phyloP scores from a whole-genome alignment of 371 early-diverging fungal species.

The Mucor plumbeus region DNA sequence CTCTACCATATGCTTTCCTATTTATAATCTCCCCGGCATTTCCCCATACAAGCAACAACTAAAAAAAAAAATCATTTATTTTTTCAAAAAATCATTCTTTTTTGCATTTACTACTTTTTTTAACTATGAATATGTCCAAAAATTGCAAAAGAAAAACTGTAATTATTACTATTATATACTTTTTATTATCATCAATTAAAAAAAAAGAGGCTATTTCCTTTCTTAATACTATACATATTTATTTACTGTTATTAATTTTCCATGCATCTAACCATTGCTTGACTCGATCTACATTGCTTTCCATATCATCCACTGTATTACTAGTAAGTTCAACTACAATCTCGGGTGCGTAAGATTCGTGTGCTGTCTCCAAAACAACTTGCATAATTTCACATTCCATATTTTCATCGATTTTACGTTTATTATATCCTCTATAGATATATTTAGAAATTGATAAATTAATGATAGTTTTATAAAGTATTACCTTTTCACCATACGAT shows the following conservation, averaged over 20 bases:
- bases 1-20: background rate
- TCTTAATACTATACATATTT: conserved; percentile 9
- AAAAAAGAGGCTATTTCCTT: background rate
- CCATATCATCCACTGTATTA: conserved; percentile 88
- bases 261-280: conserved; percentile 71
- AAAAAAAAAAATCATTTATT: background rate
- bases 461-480: too few relatives aligned
- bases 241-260: conserved; percentile 43
- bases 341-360: conserved; percentile 80
- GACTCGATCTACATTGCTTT: conserved; percentile 81
- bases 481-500: conserved; percentile 84
- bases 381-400: conserved; percentile 99
- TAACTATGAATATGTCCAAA: conserved; percentile 5
- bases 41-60: background rate
- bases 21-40: background rate
- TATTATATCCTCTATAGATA: conserved; percentile 76
- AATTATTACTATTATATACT: background rate
- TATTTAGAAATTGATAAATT: too few relatives aligned
- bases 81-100: background rate
- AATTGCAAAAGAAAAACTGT: background rate
- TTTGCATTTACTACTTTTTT: background rate
- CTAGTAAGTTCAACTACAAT: conserved; percentile 83
- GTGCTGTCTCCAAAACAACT: conserved; percentile 92
- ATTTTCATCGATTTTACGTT: conserved; percentile 94
- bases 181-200: background rate